A percentile compares a stretch with the other conserved stretches of the same genome.
Evolutionary conservation across 495 filamentous ascomycete species (phyloP).

Genomic region (Podospora australis): DNA sequence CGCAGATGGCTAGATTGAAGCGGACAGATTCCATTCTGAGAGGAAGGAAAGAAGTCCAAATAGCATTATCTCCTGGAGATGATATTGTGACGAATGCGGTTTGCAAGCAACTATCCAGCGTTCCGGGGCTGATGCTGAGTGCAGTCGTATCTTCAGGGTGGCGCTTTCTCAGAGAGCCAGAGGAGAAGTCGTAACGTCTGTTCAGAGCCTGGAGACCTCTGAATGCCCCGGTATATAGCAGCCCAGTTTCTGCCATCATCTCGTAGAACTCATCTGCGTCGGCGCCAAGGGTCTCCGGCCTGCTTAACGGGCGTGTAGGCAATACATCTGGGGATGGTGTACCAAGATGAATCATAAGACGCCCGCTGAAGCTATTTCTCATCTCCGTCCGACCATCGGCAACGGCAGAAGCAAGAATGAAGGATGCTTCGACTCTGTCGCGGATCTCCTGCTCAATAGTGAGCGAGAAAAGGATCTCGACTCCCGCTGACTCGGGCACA

Average conservation of each 20-base stretch:
- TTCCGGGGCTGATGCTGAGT: slow-evolving; percentile 40
- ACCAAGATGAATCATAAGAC: slow-evolving; percentile 28
- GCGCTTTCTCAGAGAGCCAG: slow-evolving; percentile 28
- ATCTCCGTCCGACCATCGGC: slow-evolving; percentile 30
- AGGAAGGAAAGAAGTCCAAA: slow-evolving; percentile 43
- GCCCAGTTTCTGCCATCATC: slow-evolving; percentile 36
- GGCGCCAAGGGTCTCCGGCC: slow-evolving; percentile 30
- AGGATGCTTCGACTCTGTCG: slow-evolving; percentile 27
- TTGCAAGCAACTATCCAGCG: slow-evolving; percentile 45
- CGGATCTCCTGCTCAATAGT: slow-evolving; percentile 7
- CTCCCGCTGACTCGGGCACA: slow-evolving; percentile 36
- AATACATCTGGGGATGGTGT: slow-evolving; percentile 18
- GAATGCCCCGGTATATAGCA: slow-evolving; percentile 41
- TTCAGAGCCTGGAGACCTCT: slow-evolving; percentile 31
- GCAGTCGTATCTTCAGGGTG: slow-evolving; percentile 28
- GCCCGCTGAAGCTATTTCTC: slow-evolving; percentile 32
- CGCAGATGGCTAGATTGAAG: slow-evolving; percentile 34
- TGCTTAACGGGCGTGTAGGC: slow-evolving; percentile 14
- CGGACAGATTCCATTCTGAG: slow-evolving; percentile 25
- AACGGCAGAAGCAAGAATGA: slow-evolving; percentile 31
- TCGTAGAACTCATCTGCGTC: slow-evolving; percentile 37
- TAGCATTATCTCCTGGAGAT: slow-evolving; percentile 37
- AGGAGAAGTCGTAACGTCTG: slow-evolving; percentile 40
- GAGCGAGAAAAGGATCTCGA: slow-evolving; percentile 43
- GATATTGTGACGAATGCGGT: slow-evolving; percentile 37